phyloP scores from a whole-genome alignment of 2,329 filamentous ascomycete genomes.

The Rasamsonia emersonii region DNA sequence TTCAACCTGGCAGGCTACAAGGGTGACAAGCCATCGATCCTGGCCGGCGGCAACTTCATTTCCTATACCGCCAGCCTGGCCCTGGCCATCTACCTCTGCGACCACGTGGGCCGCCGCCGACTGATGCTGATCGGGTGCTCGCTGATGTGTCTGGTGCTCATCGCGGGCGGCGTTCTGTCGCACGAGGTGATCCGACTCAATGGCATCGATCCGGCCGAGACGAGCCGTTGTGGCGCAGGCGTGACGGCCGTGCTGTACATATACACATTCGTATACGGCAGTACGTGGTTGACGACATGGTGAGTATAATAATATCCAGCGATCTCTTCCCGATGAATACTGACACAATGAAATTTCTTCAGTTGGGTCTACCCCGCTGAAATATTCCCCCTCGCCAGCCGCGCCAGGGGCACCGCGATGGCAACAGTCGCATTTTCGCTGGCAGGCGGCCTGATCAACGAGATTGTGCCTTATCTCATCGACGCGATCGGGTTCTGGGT shows the following conservation, averaged over 20 bases:
- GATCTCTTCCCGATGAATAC: slow-evolving; percentile 10
- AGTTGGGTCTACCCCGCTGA: slow-evolving; percentile 41
- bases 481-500: slow-evolving; percentile 22
- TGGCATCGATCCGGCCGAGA: slow-evolving; percentile 22
- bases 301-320: slow-evolving; percentile 15
- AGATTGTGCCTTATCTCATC: slow-evolving; percentile 27
- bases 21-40: slow-evolving; percentile 39
- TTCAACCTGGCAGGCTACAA: slow-evolving; percentile 38
- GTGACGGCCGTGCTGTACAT: slow-evolving; percentile 29
- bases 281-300: slow-evolving; percentile 19
- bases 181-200: slow-evolving; percentile 34
- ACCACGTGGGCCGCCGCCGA: slow-evolving; percentile 41
- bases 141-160: slow-evolving; percentile 33
- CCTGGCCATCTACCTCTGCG: slow-evolving; percentile 39
- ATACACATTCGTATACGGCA: slow-evolving; percentile 18
- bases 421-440: slow-evolving; percentile 19
- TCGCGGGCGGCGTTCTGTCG: slow-evolving; percentile 33
- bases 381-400: slow-evolving; percentile 38
- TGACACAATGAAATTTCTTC: slow-evolving; percentile 30
- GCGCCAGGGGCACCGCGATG: slow-evolving; percentile 31
- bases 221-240: slow-evolving; percentile 27
- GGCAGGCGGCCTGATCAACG: slow-evolving; percentile 19
- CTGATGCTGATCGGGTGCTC: slow-evolving; percentile 27
- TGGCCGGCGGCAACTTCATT: slow-evolving; percentile 30
- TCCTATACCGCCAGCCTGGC: slow-evolving; percentile 35